These are phyloP conservation scores for Sordariomycetes sp. DNA, from an alignment of 2,329 filamentous ascomycete species.

Conservation along the genomic window DNA sequence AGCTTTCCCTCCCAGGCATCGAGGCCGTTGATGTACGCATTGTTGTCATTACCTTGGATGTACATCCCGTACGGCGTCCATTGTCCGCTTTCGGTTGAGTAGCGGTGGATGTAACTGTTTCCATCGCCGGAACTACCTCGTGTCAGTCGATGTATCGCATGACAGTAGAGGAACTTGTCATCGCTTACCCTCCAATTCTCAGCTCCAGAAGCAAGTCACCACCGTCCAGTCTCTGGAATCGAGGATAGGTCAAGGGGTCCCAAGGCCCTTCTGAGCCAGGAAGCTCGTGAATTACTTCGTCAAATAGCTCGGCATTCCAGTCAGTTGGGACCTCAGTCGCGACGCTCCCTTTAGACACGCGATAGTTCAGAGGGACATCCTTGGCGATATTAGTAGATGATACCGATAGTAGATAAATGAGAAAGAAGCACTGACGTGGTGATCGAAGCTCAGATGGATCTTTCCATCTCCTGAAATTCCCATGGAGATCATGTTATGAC, in stretches of 20 bases:
- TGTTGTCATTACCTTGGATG: constrained; percentile 9
- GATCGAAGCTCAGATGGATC: constrained; percentile 12
- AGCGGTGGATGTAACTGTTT: constrained; percentile 11
- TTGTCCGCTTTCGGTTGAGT: constrained; percentile 4
- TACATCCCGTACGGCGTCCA: constrained; percentile 10
- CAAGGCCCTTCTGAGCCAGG: constrained; percentile 8
- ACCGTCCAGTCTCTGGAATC: constrained; percentile 7
- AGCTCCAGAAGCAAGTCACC: constrained; percentile 11
- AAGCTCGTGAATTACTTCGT: constrained; percentile 6
- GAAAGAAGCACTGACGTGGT: constrained; percentile 6
- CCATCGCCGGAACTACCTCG: constrained; percentile 8
- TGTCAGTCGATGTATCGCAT: too few relatives aligned
- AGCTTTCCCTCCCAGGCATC: constrained; percentile 6
- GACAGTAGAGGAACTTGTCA: background rate
- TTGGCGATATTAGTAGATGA: background rate
- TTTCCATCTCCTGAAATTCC: constrained; percentile 10
- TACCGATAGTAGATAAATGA: background rate
- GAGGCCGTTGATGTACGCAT: constrained; percentile 12
- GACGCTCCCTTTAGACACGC: constrained; percentile 7
- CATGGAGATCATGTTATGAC: constrained; percentile 12
- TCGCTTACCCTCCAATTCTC: constrained; percentile 7
- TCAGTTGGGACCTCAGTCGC: constrained; percentile 3
- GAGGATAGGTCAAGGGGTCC: constrained; percentile 11
- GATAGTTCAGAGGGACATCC: constrained; percentile 12
- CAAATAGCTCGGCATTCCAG: constrained; percentile 9